A percentile compares a stretch with the other conserved stretches of the same genome.
phyloP scores from a whole-genome alignment of 495 filamentous ascomycete genomes.

The Immersiella caudata region DNA sequence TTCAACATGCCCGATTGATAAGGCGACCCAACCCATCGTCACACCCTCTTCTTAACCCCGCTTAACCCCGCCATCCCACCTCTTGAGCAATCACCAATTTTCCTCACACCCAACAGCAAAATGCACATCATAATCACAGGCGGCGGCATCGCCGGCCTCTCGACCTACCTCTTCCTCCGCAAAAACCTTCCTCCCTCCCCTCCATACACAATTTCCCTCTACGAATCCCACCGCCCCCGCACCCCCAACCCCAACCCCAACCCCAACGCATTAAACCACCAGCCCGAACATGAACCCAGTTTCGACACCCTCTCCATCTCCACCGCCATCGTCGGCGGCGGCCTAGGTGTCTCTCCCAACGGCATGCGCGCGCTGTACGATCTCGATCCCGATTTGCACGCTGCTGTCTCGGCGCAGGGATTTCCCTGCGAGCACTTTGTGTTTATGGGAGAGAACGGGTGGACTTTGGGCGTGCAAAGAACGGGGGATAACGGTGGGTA shows the following conservation, averaged over 20 bases:
- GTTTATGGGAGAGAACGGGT: constrained; percentile 25
- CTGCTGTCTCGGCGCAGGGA: constrained; percentile 22
- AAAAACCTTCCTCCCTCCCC: constrained; percentile 46
- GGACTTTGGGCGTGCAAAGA: constrained; percentile 20
- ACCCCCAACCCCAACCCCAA: constrained; percentile 39
- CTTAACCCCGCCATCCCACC: not conserved
- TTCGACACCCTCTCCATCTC: constrained; percentile 21
- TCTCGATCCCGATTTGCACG: constrained; percentile 41
- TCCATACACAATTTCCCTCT: constrained; percentile 37
- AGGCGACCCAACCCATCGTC: too few species aligned
- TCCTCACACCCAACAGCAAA: not conserved
- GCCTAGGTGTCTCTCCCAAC: constrained; percentile 53
- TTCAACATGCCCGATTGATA: not conserved
- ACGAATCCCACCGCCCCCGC: constrained; percentile 36
- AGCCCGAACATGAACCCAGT: too few species aligned
- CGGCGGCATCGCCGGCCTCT: constrained; percentile 54
- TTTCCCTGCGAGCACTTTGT: constrained; percentile 25
- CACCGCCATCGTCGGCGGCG: constrained; percentile 53
- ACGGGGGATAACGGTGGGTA: constrained; percentile 22
- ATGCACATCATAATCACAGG: constrained; percentile 62
- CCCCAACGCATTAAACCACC: too few species aligned
- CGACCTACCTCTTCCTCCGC: constrained; percentile 52
- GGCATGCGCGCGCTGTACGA: constrained; percentile 50
- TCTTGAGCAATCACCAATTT: not conserved
- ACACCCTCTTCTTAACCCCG: too few species aligned